A percentile compares a stretch with the other conserved stretches of the same genome.
phyloP scores from a whole-genome alignment of 2,329 filamentous ascomycete species.

The Trichophyton benhamiae region DNA sequence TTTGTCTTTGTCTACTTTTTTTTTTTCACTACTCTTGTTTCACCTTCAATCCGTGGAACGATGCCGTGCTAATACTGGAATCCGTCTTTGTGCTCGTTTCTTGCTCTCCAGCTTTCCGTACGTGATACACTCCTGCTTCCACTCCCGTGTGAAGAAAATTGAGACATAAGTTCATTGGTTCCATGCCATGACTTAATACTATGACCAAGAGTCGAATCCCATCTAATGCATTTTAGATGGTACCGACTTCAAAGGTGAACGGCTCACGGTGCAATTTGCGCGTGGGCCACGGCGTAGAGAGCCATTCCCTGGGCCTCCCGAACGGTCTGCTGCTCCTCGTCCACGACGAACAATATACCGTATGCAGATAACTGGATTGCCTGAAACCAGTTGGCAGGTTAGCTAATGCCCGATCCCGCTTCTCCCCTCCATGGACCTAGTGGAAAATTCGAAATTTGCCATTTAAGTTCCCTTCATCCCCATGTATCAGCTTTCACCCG shows the following conservation, averaged over 20 bases:
- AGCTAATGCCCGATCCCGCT: constrained; percentile 38
- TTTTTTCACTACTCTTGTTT: background rate
- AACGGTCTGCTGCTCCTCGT: constrained; percentile 55
- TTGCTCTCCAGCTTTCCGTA: constrained; percentile 43
- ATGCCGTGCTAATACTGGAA: constrained; percentile 7
- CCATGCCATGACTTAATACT: constrained; percentile 10
- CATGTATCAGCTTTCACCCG: background rate
- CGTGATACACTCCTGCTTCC: constrained; percentile 13
- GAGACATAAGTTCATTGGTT: constrained; percentile 47
- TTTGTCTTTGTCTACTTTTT: background rate
- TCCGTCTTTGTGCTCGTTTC: background rate
- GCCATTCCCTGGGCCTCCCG: constrained; percentile 49
- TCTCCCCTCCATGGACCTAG: constrained; percentile 19
- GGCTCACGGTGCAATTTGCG: constrained; percentile 94
- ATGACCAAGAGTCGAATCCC: constrained; percentile 5
- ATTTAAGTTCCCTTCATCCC: background rate
- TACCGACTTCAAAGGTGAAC: constrained; percentile 94
- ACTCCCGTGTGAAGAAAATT: background rate
- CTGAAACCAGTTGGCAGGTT: constrained; percentile 99
- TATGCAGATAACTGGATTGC: constrained; percentile 96
- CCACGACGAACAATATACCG: constrained; percentile 88
- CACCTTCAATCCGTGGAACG: background rate
- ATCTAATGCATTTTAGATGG: constrained; percentile 51
- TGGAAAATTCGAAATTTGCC: constrained; percentile 8
- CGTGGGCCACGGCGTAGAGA: constrained; percentile 66